phyloP scores from a whole-genome alignment of 2,329 filamentous ascomycete species.

The Neonectria faginata region DNA sequence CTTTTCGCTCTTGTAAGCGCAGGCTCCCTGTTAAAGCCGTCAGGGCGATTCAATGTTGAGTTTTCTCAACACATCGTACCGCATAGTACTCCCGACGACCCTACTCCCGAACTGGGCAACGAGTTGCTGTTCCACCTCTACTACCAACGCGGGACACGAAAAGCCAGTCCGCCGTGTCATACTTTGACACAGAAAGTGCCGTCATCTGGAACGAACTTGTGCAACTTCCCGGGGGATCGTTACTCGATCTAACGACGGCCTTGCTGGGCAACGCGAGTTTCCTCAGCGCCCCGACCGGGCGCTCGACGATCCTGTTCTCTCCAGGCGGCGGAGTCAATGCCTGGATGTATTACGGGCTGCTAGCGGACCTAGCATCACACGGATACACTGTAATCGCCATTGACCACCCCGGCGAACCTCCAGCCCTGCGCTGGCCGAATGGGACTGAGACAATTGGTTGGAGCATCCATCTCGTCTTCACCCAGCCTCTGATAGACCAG shows the following conservation, averaged over 20 bases:
- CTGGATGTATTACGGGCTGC: neutral
- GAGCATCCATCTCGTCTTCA: neutral
- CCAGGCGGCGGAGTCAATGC: neutral
- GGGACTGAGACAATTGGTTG: neutral
- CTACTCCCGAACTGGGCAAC: neutral
- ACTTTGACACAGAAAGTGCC: neutral
- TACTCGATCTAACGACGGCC: neutral
- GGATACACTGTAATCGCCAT: neutral
- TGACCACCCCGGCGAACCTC: neutral
- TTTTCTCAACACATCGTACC: neutral
- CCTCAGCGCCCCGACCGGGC: neutral
- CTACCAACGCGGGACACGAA: conserved; percentile 3
- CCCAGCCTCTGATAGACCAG: neutral
- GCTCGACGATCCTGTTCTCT: neutral
- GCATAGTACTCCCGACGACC: neutral
- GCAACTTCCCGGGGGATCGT: neutral
- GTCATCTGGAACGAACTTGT: neutral
- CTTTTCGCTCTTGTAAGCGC: neutral
- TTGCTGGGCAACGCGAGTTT: neutral
- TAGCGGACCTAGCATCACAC: neutral
- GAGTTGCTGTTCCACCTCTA: neutral
- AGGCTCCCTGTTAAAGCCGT: neutral
- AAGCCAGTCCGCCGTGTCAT: neutral
- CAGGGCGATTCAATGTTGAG: neutral
- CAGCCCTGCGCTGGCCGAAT: neutral